phyloP scores from a whole-genome alignment of 192 early-diverging fungal genomes.

The Geosiphon pyriformis region DNA sequence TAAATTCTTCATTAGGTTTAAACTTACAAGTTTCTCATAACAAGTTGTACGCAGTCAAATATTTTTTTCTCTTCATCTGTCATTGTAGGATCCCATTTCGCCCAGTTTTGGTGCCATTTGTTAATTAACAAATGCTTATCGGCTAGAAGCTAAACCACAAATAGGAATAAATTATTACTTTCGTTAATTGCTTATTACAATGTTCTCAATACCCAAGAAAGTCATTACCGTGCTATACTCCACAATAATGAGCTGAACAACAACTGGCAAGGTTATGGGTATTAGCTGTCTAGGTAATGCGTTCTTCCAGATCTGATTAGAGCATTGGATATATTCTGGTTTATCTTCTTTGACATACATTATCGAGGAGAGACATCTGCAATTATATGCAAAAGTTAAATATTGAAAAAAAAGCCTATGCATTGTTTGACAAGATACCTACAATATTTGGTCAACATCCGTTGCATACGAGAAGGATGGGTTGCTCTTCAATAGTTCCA shows the following conservation, averaged over 20 bases:
- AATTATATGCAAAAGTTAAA: slow-evolving; percentile 18
- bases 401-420: slow-evolving; percentile 9
- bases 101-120: slow-evolving; percentile 11
- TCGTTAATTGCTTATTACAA: slow-evolving; percentile 12
- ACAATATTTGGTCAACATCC: slow-evolving; percentile 18
- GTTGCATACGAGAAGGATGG: slow-evolving; percentile 3
- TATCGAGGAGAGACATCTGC: slow-evolving; percentile 19
- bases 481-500: slow-evolving; percentile 10
- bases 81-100: neutral
- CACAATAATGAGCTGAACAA: slow-evolving; percentile 8
- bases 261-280: slow-evolving; percentile 5
- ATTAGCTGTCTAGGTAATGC: slow-evolving; percentile 4
- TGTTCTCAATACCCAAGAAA: slow-evolving; percentile 17
- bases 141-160: slow-evolving; percentile 14
- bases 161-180: slow-evolving; percentile 10
- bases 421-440: slow-evolving; percentile 2
- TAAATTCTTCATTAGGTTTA: slow-evolving; percentile 12
- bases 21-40: slow-evolving; percentile 20
- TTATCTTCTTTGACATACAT: slow-evolving; percentile 13
- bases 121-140: slow-evolving; percentile 10
- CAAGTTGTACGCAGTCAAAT: slow-evolving; percentile 17
- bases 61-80: slow-evolving; percentile 17
- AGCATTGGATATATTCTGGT: slow-evolving; percentile 14
- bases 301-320: slow-evolving; percentile 6
- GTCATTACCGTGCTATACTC: slow-evolving; percentile 13